Conservation (phyloP, 345 rosid species). For the Lepidium aucheri region DNA sequence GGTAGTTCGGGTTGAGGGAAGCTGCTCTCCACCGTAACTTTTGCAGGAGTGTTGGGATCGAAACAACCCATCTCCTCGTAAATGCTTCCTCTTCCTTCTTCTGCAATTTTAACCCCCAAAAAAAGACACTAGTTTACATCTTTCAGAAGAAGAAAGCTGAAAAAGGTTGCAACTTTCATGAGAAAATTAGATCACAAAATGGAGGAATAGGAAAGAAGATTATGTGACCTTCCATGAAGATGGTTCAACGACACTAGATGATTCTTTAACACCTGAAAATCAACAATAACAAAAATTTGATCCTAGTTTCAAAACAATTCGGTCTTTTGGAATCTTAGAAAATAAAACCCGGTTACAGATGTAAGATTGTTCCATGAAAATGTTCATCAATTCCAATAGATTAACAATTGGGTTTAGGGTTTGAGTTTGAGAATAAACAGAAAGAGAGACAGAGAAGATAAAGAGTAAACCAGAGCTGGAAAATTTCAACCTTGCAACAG, state of each 20-base stretch:
- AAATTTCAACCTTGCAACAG: background rate
- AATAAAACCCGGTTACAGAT: background rate
- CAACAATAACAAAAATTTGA: background rate
- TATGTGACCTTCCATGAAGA: conserved; percentile 12
- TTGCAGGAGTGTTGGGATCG: conserved; percentile 35
- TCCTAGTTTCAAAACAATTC: background rate
- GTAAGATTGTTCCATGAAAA: background rate
- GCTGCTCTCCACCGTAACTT: conserved; percentile 22
- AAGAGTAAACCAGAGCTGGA: background rate
- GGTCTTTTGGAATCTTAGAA: background rate
- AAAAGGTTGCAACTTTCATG: background rate
- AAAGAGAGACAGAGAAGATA: background rate
- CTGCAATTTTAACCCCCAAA: background rate
- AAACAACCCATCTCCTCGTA: conserved; percentile 46
- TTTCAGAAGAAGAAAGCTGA: background rate
- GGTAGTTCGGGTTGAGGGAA: conserved; percentile 21
- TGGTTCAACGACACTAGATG: background rate
- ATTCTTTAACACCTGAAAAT: conserved; percentile 16
- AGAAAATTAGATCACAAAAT: background rate
- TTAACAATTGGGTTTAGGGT: background rate
- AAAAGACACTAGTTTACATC: background rate
- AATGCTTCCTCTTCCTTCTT: conserved; percentile 22
- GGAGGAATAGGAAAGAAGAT: background rate
- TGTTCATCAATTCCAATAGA: background rate
- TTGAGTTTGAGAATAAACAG: background rate